Evolutionary conservation across 139 green algal species (phyloP).

Genomic region (Ulvella scutata): DNA sequence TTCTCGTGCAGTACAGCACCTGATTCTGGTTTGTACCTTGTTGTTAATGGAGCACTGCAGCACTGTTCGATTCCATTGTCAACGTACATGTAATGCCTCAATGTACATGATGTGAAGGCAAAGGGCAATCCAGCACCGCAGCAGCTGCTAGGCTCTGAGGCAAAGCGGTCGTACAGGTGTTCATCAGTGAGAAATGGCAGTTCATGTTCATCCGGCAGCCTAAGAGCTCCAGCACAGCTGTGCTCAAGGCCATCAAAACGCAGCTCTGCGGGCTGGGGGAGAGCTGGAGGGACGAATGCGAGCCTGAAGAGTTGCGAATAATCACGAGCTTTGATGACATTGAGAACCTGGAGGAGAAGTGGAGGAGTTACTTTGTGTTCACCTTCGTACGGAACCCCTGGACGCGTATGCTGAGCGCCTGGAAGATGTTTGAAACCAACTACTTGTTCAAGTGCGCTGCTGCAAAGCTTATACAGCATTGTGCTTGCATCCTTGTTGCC

Average conservation of each 20-base stretch:
- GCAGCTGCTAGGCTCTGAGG: too few relatives aligned
- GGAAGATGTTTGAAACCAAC: constrained; percentile 6
- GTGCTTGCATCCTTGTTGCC: background rate
- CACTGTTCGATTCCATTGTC: too few relatives aligned
- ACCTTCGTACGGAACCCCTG: constrained; percentile 15
- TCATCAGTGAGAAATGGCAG: background rate
- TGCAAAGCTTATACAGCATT: too few relatives aligned
- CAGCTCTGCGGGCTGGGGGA: background rate
- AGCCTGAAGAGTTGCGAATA: too few relatives aligned
- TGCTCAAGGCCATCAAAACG: background rate
- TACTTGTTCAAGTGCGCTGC: background rate
- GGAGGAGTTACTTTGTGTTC: constrained; percentile 15
- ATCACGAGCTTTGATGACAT: too few relatives aligned
- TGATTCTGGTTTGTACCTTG: too few relatives aligned
- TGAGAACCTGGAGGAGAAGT: background rate
- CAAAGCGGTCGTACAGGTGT: background rate
- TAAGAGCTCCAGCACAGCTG: background rate
- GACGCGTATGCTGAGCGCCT: constrained; percentile 8
- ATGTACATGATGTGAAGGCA: too few relatives aligned
- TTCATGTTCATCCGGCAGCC: constrained; percentile 2
- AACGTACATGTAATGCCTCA: too few relatives aligned
- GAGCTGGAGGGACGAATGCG: too few relatives aligned
- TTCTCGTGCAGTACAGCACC: too few relatives aligned
- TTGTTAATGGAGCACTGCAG: too few relatives aligned
- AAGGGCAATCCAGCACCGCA: too few relatives aligned